Percentiles rank a stretch among this genome's conserved stretches.
Conservation (phyloP, 2,329 filamentous ascomycete genomes). For the Fusarium secorum region DNA sequence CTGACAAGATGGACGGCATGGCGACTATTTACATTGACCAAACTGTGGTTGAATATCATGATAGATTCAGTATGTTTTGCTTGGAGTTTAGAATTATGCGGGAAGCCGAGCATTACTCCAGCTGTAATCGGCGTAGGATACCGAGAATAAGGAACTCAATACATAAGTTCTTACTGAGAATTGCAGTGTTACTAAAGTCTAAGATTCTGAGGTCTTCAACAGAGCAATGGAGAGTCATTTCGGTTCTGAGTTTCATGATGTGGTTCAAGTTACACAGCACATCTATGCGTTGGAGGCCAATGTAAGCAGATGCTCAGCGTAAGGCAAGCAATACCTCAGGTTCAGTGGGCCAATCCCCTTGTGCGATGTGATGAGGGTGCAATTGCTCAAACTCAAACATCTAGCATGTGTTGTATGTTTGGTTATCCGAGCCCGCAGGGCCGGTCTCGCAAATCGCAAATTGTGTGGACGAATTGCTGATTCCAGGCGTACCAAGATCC, state of each 20-base stretch:
- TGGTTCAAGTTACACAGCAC: constrained; percentile 5
- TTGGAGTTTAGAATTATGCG: constrained; percentile 12
- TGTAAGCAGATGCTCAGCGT: not conserved
- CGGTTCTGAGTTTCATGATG: constrained; percentile 11
- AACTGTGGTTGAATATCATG: not conserved
- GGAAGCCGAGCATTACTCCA: constrained; percentile 19
- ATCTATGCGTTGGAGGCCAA: not conserved
- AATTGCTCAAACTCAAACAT: constrained; percentile 25
- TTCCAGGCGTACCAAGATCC: constrained; percentile 4
- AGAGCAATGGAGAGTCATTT: not conserved
- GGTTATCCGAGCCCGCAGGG: constrained; percentile 16
- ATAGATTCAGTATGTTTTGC: not conserved
- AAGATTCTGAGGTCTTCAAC: not conserved
- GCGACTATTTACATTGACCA: not conserved
- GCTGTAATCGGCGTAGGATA: constrained; percentile 3
- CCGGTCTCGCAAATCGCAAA: constrained; percentile 11
- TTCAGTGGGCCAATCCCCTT: constrained; percentile 15
- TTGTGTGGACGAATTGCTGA: constrained; percentile 3
- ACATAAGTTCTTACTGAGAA: not conserved
- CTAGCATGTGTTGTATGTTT: constrained; percentile 26
- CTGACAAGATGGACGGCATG: not conserved
- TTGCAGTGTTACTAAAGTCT: not conserved
- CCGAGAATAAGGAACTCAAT: not conserved
- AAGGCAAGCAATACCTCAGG: constrained; percentile 7
- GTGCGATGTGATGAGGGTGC: constrained; percentile 26